A percentile compares a stretch with the other conserved stretches of the same genome.
phyloP scores from a whole-genome alignment of 2,329 filamentous ascomycete genomes.

The Zopfia rhizophila region DNA sequence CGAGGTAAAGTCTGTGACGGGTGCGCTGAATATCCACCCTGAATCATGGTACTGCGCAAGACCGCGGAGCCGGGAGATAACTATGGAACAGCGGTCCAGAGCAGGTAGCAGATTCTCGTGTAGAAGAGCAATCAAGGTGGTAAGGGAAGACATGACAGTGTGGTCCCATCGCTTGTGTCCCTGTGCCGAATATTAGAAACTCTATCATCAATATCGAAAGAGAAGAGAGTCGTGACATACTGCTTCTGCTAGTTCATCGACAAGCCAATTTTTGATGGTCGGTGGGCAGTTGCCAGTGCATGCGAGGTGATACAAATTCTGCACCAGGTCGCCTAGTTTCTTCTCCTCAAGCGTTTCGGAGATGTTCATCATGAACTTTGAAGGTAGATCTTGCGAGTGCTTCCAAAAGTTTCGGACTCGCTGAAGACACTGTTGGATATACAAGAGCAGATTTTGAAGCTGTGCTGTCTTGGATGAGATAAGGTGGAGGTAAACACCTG shows the following conservation, averaged over 20 bases:
- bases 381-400: slow-evolving; percentile 80
- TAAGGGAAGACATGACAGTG: slow-evolving; percentile 79
- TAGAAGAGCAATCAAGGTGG: slow-evolving; percentile 78
- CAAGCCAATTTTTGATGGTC: slow-evolving; percentile 84
- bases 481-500: slow-evolving; percentile 82
- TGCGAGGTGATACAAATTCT: slow-evolving; percentile 84
- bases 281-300: slow-evolving; percentile 83
- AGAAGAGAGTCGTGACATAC: slow-evolving; percentile 60
- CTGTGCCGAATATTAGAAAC: slow-evolving; percentile 59
- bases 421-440: slow-evolving; percentile 81
- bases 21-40: slow-evolving; percentile 66
- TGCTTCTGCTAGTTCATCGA: slow-evolving; percentile 82
- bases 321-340: slow-evolving; percentile 72
- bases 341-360: slow-evolving; percentile 78
- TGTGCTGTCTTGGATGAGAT: slow-evolving; percentile 88
- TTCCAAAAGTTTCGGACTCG: slow-evolving; percentile 87
- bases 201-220: not conserved
- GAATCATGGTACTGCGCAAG: slow-evolving; percentile 83
- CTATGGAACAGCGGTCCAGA: slow-evolving; percentile 81
- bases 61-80: slow-evolving; percentile 84
- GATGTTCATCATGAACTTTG: slow-evolving; percentile 79
- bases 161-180: slow-evolving; percentile 97
- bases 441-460: slow-evolving; percentile 85
- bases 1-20: slow-evolving; percentile 50
- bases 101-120: slow-evolving; percentile 92